A percentile compares a stretch with the other conserved stretches of the same genome.
phyloP scores from a whole-genome alignment of 768 basidiomycete genomes.

The Termitomyces sp. region DNA sequence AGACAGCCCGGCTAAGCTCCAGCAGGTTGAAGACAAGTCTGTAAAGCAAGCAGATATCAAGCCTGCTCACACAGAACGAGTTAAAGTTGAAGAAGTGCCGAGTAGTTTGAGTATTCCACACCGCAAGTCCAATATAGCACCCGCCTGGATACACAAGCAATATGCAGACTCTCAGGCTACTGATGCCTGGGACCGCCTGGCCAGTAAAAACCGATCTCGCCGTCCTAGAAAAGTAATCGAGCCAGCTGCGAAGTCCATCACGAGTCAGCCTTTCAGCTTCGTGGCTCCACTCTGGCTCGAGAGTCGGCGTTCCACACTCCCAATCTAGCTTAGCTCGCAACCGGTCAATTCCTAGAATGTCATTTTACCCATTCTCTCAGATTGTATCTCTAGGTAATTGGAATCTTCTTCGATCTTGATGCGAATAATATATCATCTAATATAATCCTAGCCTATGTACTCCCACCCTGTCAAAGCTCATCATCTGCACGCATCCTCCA shows the following conservation, averaged over 20 bases:
- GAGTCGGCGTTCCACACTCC: neutral
- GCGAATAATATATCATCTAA: neutral
- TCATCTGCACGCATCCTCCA: constrained; percentile 1
- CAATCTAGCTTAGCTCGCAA: neutral
- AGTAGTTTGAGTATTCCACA: neutral
- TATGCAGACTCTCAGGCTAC: neutral
- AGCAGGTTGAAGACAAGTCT: neutral
- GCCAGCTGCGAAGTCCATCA: neutral
- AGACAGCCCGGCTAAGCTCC: neutral
- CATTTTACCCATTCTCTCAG: neutral
- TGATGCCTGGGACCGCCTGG: constrained; percentile 8
- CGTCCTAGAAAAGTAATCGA: neutral
- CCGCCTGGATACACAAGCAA: constrained; percentile 15
- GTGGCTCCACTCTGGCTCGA: constrained; percentile 6
- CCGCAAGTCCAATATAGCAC: constrained; percentile 13
- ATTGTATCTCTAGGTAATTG: neutral
- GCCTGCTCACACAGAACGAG: neutral
- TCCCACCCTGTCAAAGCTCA: constrained; percentile 3
- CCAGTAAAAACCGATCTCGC: neutral
- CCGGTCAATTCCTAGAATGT: neutral
- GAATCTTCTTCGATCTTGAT: no score
- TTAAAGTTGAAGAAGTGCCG: constrained; percentile 2
- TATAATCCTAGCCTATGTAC: neutral
- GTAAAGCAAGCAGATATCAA: neutral
- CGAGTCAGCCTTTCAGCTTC: neutral